Percentiles rank a stretch among this genome's conserved stretches.
phyloP scores from a whole-genome alignment of 495 filamentous ascomycete species.

The Neurospora cerealis region DNA sequence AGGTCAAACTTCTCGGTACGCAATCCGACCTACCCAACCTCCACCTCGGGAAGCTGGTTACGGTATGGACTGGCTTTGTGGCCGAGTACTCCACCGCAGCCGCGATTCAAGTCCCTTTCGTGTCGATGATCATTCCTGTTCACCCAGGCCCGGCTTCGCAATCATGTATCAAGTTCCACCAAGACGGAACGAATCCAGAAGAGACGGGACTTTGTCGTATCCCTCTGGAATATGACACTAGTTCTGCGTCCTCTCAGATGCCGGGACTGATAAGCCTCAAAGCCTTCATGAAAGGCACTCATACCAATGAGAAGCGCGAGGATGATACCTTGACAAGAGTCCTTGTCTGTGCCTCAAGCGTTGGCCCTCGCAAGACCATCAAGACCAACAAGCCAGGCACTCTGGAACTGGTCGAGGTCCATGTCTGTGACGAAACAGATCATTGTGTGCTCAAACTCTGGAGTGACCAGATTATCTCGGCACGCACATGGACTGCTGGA shows the following conservation, averaged over 20 bases:
- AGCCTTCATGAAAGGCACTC: conserved; percentile 42
- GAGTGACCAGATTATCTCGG: conserved; percentile 38
- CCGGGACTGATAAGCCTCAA: conserved; percentile 45
- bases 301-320: conserved; percentile 26
- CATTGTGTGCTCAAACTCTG: conserved; percentile 45
- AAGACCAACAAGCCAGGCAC: conserved; percentile 29
- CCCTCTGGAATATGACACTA: conserved; percentile 33
- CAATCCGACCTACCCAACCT: conserved; percentile 21
- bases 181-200: conserved; percentile 24
- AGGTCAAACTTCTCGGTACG: conserved; percentile 36
- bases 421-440: conserved; percentile 51
- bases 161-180: conserved; percentile 41
- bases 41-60: conserved; percentile 30
- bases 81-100: conserved; percentile 7
- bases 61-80: conserved; percentile 33
- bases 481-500: conserved; percentile 40
- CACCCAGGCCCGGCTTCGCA: conserved; percentile 18
- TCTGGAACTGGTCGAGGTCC: conserved; percentile 39
- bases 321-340: conserved; percentile 28
- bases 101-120: neutral
- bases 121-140: conserved; percentile 10
- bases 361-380: conserved; percentile 42
- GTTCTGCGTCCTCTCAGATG: conserved; percentile 21
- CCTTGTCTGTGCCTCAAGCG: conserved; percentile 46
- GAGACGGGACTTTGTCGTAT: conserved; percentile 31